Percentiles rank a stretch among this genome's conserved stretches.
Evolutionary conservation across 345 rosid genomes (phyloP).

Genomic region (Eucalyptus virginea): DNA sequence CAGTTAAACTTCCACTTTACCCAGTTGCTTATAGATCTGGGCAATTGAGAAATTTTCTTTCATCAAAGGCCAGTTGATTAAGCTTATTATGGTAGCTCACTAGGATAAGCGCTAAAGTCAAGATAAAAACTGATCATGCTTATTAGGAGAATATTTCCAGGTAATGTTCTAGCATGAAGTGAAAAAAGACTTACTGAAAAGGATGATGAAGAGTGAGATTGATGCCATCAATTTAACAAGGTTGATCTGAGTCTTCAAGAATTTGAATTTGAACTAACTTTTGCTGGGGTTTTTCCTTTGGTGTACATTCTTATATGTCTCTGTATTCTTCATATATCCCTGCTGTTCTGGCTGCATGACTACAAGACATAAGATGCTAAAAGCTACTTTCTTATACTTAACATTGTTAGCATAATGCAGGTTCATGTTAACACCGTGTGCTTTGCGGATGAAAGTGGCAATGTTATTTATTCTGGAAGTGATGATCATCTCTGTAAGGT

Average conservation of each 20-base stretch:
- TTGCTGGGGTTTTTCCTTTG: neutral
- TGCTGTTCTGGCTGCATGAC: neutral
- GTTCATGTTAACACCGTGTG: slow-evolving; percentile 61
- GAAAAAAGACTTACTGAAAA: neutral
- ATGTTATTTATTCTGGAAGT: slow-evolving; percentile 57
- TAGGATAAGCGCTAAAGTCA: neutral
- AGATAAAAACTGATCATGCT: neutral
- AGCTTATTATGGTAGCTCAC: neutral
- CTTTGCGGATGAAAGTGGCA: slow-evolving; percentile 64
- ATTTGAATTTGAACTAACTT: neutral
- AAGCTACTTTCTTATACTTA: neutral
- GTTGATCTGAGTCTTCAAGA: neutral
- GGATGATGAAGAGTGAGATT: neutral
- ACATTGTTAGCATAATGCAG: slow-evolving; percentile 12
- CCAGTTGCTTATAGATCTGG: neutral
- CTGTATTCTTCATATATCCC: neutral
- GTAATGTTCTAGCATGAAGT: neutral
- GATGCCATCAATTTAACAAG: neutral
- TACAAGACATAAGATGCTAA: neutral
- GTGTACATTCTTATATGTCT: neutral
- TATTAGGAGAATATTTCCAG: neutral
- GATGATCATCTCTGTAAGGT: slow-evolving; percentile 62
- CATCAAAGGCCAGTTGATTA: neutral
- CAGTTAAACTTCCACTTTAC: neutral
- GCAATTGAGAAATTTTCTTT: neutral